Evolutionary conservation across 768 basidiomycete species (phyloP).

Genomic region (Boletus rufocinnamomeus): DNA sequence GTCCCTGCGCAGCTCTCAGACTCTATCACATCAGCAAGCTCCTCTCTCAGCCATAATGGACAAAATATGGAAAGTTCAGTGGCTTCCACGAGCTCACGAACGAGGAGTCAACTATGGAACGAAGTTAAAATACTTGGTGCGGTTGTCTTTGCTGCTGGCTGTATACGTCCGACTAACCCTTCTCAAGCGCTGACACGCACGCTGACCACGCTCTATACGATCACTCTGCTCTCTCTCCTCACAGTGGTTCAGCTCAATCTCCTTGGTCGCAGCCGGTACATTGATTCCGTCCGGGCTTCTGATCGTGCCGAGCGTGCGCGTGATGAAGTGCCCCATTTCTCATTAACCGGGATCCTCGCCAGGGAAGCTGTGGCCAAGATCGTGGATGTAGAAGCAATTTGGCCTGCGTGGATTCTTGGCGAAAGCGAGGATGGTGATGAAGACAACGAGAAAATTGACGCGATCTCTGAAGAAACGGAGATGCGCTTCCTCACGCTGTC

Average conservation of each 20-base stretch:
- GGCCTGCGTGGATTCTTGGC: constrained; percentile 24
- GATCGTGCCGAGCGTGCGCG: constrained; percentile 59
- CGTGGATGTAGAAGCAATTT: constrained; percentile 29
- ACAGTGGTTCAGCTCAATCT: constrained; percentile 85
- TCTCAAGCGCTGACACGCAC: constrained; percentile 80
- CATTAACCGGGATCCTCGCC: constrained; percentile 26
- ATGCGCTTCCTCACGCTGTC: constrained; percentile 80
- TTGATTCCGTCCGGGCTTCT: constrained; percentile 62
- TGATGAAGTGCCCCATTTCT: constrained; percentile 39
- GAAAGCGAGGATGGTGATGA: constrained; percentile 32
- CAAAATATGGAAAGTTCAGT: constrained; percentile 8
- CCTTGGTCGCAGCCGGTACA: constrained; percentile 79
- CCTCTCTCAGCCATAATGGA: constrained; percentile 31
- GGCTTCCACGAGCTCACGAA: constrained; percentile 38
- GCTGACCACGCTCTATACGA: constrained; percentile 83
- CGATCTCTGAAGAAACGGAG: constrained; percentile 68
- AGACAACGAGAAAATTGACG: constrained; percentile 32
- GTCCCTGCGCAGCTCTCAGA: constrained; percentile 37
- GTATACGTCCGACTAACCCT: constrained; percentile 5
- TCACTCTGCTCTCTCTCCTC: constrained; percentile 82
- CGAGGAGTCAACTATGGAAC: constrained; percentile 87
- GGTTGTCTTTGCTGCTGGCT: constrained; percentile 40
- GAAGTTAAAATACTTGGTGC: constrained; percentile 81
- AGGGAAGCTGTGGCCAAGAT: constrained; percentile 29
- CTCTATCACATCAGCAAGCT: constrained; percentile 42